A percentile compares a stretch with the other conserved stretches of the same genome.
Conservation (phyloP, 257 asterid genomes). For the Echites panduratus region DNA sequence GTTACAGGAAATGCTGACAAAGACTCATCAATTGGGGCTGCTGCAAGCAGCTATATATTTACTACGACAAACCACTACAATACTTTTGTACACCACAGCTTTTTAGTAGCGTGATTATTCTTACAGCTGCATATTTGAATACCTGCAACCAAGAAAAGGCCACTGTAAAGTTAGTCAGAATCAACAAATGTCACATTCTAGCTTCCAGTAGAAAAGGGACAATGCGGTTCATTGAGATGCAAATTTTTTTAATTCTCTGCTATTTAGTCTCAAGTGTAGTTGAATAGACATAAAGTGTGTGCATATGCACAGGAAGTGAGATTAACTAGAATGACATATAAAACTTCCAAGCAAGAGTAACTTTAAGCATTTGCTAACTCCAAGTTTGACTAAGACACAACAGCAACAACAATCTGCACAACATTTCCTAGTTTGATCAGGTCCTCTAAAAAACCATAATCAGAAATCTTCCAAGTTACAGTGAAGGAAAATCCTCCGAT, state of each 20-base stretch:
- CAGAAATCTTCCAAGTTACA: background rate
- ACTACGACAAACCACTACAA: background rate
- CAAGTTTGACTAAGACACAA: background rate
- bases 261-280: background rate
- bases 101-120: background rate
- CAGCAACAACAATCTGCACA: background rate
- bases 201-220: background rate
- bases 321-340: background rate
- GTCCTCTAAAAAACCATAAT: background rate
- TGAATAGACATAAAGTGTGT: background rate
- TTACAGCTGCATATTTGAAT: background rate
- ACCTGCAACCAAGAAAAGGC: conserved; percentile 1
- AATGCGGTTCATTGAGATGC: background rate
- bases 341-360: background rate
- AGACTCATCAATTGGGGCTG: background rate
- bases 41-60: background rate
- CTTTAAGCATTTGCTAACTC: background rate
- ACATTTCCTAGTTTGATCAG: background rate
- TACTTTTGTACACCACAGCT: background rate
- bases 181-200: background rate
- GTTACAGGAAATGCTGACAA: background rate
- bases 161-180: background rate
- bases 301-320: conserved; percentile 1
- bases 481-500: background rate
- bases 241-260: background rate